These are phyloP conservation scores for Lanmaoa rubissima DNA, from an alignment of 768 basidiomycete species.

Conservation along the genomic window DNA sequence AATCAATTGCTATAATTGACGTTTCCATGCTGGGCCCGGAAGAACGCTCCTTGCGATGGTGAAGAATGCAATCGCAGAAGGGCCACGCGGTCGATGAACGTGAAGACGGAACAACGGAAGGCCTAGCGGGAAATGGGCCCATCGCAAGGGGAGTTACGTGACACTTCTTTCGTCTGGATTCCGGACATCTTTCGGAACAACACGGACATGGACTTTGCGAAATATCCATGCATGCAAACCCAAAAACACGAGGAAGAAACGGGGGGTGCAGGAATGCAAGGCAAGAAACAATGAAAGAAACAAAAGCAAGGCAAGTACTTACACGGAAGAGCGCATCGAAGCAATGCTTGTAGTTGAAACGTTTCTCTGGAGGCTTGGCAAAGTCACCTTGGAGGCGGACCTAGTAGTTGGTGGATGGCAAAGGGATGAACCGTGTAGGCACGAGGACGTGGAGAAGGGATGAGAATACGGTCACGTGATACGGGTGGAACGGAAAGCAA, in stretches of 20 bases:
- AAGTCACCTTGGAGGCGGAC: conserved; percentile 89
- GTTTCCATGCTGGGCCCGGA: neutral
- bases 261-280: neutral
- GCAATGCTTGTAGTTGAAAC: conserved; percentile 88
- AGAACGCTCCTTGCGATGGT: neutral
- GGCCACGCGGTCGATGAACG: neutral
- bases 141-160: neutral
- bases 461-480: conserved; percentile 20
- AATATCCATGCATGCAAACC: neutral
- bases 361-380: conserved; percentile 83
- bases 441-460: neutral
- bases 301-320: conserved; percentile 34
- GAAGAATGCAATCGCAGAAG: neutral
- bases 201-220: neutral
- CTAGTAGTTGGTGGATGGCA: conserved; percentile 21
- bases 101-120: neutral
- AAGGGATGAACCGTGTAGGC: neutral
- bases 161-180: neutral
- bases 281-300: neutral
- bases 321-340: conserved; percentile 86
- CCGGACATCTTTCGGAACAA: conserved; percentile 3
- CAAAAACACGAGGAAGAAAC: neutral
- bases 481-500: neutral
- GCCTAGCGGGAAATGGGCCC: neutral
- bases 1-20: neutral